These are phyloP conservation scores for Cocos nucifera DNA, from an alignment of 176 grass and related monocot genomes.

Conservation along the genomic window DNA sequence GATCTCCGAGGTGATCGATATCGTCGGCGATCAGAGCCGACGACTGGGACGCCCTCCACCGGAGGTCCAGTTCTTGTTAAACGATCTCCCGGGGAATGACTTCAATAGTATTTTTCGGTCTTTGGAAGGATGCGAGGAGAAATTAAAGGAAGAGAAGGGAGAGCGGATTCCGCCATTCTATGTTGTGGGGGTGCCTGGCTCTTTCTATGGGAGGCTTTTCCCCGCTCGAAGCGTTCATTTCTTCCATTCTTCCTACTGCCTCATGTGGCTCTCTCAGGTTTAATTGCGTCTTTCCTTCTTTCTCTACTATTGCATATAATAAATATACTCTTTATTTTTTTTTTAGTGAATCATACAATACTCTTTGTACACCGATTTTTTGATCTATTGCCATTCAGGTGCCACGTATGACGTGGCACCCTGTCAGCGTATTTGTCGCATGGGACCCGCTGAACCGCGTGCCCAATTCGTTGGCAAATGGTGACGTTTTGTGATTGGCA, in stretches of 20 bases:
- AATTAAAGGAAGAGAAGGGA: background rate
- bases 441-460: no score
- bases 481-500: no score
- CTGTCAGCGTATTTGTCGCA: no score
- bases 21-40: background rate
- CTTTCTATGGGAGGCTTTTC: constrained; percentile 53
- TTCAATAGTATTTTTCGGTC: constrained; percentile 51
- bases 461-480: no score
- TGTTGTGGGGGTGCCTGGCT: constrained; percentile 43
- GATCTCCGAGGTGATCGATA: constrained; percentile 14
- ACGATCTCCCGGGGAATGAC: constrained; percentile 46
- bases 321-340: no score
- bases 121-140: constrained; percentile 1
- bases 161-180: constrained; percentile 11
- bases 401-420: no score
- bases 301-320: no score
- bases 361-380: no score
- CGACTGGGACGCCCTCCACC: background rate
- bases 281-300: no score
- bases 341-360: no score
- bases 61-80: constrained; percentile 60
- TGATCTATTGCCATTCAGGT: no score
- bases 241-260: constrained; percentile 61
- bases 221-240: constrained; percentile 37
- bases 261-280: constrained; percentile 62